phyloP scores from a whole-genome alignment of 192 early-diverging fungal genomes.

The Entrophospora sp. region DNA sequence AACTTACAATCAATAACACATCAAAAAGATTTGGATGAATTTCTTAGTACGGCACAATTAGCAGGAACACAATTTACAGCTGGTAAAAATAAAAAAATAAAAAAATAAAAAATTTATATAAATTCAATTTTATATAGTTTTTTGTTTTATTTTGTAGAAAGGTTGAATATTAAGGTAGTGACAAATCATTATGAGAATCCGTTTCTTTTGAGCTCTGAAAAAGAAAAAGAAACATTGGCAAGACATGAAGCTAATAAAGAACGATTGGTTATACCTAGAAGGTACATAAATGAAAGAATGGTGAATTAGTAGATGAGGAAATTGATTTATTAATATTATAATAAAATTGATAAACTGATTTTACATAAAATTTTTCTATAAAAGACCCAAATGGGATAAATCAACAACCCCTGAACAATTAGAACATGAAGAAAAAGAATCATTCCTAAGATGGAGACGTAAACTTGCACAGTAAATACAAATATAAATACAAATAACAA shows the following conservation, averaged over 20 bases:
- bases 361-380: neutral
- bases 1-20: conserved; percentile 93
- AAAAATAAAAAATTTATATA: neutral
- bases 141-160: conserved; percentile 49
- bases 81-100: conserved; percentile 40
- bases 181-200: conserved; percentile 66
- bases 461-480: conserved; percentile 60
- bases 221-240: conserved; percentile 68
- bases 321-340: neutral
- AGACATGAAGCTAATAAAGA: conserved; percentile 70
- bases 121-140: neutral
- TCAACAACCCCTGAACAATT: conserved; percentile 74
- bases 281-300: conserved; percentile 28
- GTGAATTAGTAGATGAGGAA: too few species aligned
- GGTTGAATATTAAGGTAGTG: conserved; percentile 79
- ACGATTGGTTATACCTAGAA: conserved; percentile 74
- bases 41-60: conserved; percentile 88
- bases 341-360: neutral
- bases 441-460: conserved; percentile 90
- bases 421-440: conserved; percentile 71
- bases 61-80: conserved; percentile 93
- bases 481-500: neutral
- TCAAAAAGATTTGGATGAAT: conserved; percentile 94
- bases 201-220: conserved; percentile 68
- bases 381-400: conserved; percentile 75